These are phyloP conservation scores for Penicillium paxilli DNA, from an alignment of 495 filamentous ascomycete species.

Conservation along the genomic window DNA sequence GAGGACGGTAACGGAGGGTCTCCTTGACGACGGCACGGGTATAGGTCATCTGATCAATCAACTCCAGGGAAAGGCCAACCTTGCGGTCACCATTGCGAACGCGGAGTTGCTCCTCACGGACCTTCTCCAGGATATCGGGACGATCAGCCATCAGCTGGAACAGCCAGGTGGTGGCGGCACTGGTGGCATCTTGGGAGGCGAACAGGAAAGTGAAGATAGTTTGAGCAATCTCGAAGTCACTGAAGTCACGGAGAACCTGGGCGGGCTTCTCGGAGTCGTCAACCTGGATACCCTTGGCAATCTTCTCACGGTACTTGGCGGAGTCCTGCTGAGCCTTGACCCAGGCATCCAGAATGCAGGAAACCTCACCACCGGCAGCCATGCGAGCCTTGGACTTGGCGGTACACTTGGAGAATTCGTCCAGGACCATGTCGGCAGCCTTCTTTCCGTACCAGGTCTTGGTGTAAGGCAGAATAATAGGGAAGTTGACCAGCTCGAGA, in stretches of 20 bases:
- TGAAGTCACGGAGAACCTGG: constrained; percentile 80
- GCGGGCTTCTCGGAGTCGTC: constrained; percentile 75
- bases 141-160: constrained; percentile 95
- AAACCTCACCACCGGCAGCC: constrained; percentile 82
- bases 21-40: constrained; percentile 94
- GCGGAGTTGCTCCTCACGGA: constrained; percentile 87
- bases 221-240: constrained; percentile 89
- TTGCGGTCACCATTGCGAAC: constrained; percentile 76
- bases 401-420: constrained; percentile 87
- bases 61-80: constrained; percentile 71
- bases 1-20: constrained; percentile 90
- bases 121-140: constrained; percentile 83
- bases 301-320: constrained; percentile 70
- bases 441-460: constrained; percentile 98
- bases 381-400: constrained; percentile 91
- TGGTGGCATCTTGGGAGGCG: constrained; percentile 95
- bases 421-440: constrained; percentile 87
- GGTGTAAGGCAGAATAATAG: constrained; percentile 93
- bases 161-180: constrained; percentile 88
- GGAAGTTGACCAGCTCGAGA: constrained; percentile 97
- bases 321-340: constrained; percentile 82
- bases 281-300: constrained; percentile 66
- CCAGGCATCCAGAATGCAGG: constrained; percentile 96
- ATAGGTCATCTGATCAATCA: constrained; percentile 85
- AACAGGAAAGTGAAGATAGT: constrained; percentile 98